Conservation (phyloP, 2,329 filamentous ascomycete species). For the Fusarium austroafricanum region DNA sequence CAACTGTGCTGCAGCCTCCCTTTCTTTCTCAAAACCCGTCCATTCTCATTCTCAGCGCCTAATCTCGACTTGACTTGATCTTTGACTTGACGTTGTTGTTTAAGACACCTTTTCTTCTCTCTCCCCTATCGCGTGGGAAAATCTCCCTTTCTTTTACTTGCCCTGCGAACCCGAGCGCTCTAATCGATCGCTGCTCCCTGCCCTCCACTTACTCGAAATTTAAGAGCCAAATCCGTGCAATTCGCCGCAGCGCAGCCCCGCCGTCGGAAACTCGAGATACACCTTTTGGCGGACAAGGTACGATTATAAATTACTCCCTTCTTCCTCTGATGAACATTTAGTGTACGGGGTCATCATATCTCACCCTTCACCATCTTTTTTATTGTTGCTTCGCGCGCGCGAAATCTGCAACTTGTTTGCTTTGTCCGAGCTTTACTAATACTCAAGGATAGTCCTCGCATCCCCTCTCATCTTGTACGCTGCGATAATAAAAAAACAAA, state of each 20-base stretch:
- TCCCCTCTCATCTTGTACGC: conserved; percentile 16
- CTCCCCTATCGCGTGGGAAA: conserved; percentile 24
- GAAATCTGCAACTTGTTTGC: conserved; percentile 16
- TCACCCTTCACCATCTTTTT: neutral
- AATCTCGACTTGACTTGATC: conserved; percentile 34
- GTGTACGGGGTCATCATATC: neutral
- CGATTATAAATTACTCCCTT: conserved; percentile 17
- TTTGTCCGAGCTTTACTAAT: conserved; percentile 39
- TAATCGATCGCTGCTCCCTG: conserved; percentile 4
- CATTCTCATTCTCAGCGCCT: conserved; percentile 39
- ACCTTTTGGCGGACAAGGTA: conserved; percentile 45
- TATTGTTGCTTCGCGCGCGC: conserved; percentile 11
- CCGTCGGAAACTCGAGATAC: conserved; percentile 44
- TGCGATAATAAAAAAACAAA: conserved; percentile 6
- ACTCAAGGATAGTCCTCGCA: conserved; percentile 30
- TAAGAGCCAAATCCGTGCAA: conserved; percentile 39
- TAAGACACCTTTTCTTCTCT: conserved; percentile 29
- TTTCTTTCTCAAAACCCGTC: conserved; percentile 47
- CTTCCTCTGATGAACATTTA: neutral
- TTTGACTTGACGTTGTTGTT: conserved; percentile 31
- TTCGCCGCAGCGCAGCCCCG: conserved; percentile 45
- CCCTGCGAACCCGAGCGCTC: conserved; percentile 10
- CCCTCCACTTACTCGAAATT: conserved; percentile 43
- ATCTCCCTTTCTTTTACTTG: conserved; percentile 3
- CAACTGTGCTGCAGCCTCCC: conserved; percentile 49